These are phyloP conservation scores for Lachancea sp. DNA, from an alignment of 805 yeast genomes.

Conservation along the genomic window DNA sequence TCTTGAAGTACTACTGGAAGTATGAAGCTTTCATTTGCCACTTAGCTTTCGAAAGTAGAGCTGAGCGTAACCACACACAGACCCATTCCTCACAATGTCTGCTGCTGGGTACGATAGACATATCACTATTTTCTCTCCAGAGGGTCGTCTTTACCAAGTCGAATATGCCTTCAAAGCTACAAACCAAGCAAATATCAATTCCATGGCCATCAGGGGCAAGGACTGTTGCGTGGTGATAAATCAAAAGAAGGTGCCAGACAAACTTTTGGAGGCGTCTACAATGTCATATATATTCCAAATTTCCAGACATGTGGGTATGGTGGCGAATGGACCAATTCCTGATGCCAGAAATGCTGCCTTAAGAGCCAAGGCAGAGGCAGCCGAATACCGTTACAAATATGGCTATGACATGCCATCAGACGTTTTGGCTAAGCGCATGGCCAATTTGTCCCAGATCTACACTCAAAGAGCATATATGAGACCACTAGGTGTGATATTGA, in stretches of 20 bases:
- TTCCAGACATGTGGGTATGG: constrained; percentile 76
- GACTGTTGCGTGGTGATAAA: constrained; percentile 83
- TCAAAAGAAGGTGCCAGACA: constrained; percentile 95
- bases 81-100: constrained; percentile 13
- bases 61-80: no score
- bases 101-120: constrained; percentile 98
- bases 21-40: background rate
- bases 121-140: constrained; percentile 97
- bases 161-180: constrained; percentile 98
- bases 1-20: no score
- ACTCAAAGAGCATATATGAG: constrained; percentile 99
- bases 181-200: constrained; percentile 84
- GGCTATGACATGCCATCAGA: constrained; percentile 98
- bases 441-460: constrained; percentile 88
- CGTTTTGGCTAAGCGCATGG: constrained; percentile 88
- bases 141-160: constrained; percentile 94
- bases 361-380: constrained; percentile 92
- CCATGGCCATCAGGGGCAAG: constrained; percentile 79
- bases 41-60: no score
- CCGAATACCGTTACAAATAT: constrained; percentile 87
- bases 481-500: constrained; percentile 90
- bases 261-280: constrained; percentile 78
- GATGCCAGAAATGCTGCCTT: constrained; percentile 88
- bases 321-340: constrained; percentile 92
- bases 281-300: constrained; percentile 82